These are phyloP conservation scores for Elsinoe fawcettii DNA, from an alignment of 2,329 filamentous ascomycete genomes.

Conservation along the genomic window DNA sequence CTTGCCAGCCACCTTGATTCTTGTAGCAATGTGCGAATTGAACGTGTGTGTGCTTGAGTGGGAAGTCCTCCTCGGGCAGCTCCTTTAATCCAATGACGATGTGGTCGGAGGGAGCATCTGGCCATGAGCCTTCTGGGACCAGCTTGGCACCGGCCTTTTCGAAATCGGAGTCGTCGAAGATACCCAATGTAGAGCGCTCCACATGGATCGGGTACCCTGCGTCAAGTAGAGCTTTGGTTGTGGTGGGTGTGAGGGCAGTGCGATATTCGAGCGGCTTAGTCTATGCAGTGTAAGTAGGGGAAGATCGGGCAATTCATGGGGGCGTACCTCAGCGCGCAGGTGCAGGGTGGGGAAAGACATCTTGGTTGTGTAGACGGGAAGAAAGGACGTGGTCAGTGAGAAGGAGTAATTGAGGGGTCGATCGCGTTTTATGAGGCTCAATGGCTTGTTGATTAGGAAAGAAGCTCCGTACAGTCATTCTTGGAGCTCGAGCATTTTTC, in stretches of 20 bases:
- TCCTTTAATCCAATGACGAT: slow-evolving; percentile 38
- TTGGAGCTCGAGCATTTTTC: slow-evolving; percentile 12
- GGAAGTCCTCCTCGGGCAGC: slow-evolving; percentile 48
- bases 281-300: slow-evolving; percentile 18
- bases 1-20: slow-evolving; percentile 65
- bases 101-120: slow-evolving; percentile 34
- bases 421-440: background rate
- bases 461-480: slow-evolving; percentile 1
- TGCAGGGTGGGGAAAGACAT: slow-evolving; percentile 20
- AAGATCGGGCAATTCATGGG: background rate
- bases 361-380: background rate
- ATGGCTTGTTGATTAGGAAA: slow-evolving; percentile 1
- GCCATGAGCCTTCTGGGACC: slow-evolving; percentile 35
- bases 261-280: slow-evolving; percentile 34
- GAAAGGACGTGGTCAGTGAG: background rate
- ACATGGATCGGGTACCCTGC: slow-evolving; percentile 36
- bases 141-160: slow-evolving; percentile 34
- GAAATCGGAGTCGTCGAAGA: slow-evolving; percentile 35
- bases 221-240: slow-evolving; percentile 35
- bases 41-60: slow-evolving; percentile 57
- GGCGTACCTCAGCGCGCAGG: slow-evolving; percentile 19
- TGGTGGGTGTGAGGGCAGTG: slow-evolving; percentile 32
- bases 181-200: slow-evolving; percentile 33
- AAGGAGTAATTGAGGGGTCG: background rate
- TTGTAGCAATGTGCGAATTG: slow-evolving; percentile 36